Conservation (phyloP, 2,329 filamentous ascomycete species). For the Sporothrix schenckii region DNA sequence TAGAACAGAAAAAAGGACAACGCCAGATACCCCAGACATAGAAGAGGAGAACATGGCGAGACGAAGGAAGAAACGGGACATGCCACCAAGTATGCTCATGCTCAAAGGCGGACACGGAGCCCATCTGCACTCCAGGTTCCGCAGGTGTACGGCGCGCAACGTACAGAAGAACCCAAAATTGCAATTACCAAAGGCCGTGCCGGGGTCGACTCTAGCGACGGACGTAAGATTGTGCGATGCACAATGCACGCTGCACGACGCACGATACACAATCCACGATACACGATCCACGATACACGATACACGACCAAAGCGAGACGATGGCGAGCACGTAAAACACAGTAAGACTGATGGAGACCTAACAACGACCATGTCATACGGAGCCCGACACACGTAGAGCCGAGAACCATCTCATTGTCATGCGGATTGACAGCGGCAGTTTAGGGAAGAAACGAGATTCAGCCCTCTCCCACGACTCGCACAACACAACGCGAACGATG, state of each 20-base stretch:
- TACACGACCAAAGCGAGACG: conserved; percentile 4
- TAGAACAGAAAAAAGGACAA: background rate
- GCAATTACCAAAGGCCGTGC: background rate
- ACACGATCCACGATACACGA: background rate
- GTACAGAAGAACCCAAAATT: background rate
- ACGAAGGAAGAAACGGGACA: no score
- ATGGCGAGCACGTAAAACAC: background rate
- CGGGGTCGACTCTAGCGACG: conserved; percentile 3
- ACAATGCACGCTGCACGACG: background rate
- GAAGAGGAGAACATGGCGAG: no score
- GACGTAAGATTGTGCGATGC: conserved; percentile 13
- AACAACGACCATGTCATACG: background rate
- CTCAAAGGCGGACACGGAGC: conserved; percentile 14
- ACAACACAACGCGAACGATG: no score
- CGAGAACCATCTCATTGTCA: no score
- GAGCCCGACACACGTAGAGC: background rate
- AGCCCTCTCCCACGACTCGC: no score
- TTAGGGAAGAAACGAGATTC: no score
- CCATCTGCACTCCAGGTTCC: conserved; percentile 13
- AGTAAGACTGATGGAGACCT: background rate
- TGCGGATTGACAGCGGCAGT: no score
- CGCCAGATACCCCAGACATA: no score
- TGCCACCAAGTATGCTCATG: background rate
- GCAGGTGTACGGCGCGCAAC: background rate
- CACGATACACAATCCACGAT: background rate